Percentiles rank a stretch among this genome's conserved stretches.
phyloP scores from a whole-genome alignment of 192 early-diverging fungal genomes.

The Backusella psychrophila region DNA sequence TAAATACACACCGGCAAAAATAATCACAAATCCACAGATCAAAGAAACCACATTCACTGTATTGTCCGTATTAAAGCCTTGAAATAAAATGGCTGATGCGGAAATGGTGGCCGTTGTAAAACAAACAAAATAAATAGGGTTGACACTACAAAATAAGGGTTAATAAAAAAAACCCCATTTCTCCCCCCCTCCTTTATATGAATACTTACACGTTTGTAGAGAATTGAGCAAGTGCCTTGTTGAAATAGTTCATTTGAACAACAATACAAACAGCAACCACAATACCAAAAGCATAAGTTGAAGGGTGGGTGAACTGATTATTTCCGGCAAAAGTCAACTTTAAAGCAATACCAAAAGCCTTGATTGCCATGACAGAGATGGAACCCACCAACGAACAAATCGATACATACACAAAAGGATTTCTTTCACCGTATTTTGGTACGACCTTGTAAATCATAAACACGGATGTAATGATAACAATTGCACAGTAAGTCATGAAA shows the following conservation, averaged over 20 bases:
- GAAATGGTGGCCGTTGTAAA: constrained; percentile 94
- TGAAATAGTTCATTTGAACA: constrained; percentile 98
- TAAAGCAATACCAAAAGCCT: constrained; percentile 91
- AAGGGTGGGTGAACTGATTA: constrained; percentile 88
- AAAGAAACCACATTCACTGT: constrained; percentile 82
- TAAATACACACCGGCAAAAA: constrained; percentile 91
- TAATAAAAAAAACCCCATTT: background rate
- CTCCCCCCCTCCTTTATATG: background rate
- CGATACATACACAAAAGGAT: constrained; percentile 86
- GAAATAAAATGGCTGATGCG: constrained; percentile 86
- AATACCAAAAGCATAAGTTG: constrained; percentile 85
- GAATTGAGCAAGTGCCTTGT: constrained; percentile 93
- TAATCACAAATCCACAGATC: constrained; percentile 88
- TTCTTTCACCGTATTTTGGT: constrained; percentile 74
- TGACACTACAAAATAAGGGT: constrained; percentile 40
- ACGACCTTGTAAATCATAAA: constrained; percentile 83
- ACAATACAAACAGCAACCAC: constrained; percentile 80
- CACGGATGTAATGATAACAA: constrained; percentile 61
- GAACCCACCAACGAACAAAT: constrained; percentile 98
- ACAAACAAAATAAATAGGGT: constrained; percentile 92
- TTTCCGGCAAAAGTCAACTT: constrained; percentile 90
- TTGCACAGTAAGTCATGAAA: constrained; percentile 78
- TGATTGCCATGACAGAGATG: constrained; percentile 87
- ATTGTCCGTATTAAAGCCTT: constrained; percentile 78
- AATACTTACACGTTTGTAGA: constrained; percentile 70